Base-by-base conservation (phyloP, 768 basidiomycete species). In the Suillus ampliporus region DNA sequence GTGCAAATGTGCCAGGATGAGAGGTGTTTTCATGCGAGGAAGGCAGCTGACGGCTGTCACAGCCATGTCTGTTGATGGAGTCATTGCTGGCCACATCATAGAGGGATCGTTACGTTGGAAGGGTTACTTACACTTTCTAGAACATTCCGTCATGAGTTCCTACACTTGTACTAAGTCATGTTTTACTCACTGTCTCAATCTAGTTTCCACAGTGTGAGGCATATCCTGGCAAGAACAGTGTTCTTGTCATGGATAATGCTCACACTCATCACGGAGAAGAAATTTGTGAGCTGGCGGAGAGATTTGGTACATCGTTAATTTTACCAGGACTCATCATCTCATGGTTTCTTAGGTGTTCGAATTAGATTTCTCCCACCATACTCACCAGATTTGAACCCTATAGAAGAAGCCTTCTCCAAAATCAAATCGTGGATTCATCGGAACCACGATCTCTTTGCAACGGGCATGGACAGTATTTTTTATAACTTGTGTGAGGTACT, bases 331-430 rank as follows among this genome's bases (percentile, higher is more conserved):
- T 64, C 13, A 23, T 38, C 4, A 57, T n/a, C n/a, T n/a, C n/a
- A n/a, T n/a, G n/a, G n/a, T n/a, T n/a, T n/a, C n/a, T n/a, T 28
- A 69, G 62, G 62, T 52, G 31, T 54, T 10, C 63, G 54, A 13
- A 65, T 72, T 17, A 62, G 66, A 40, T 80, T 64, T 57, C 70
- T 80, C 10, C 78, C 75, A 0, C 77, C 76, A 5, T 81, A 80
- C 60, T 81, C 79, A 0, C 79, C 78, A 0, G 78, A 81, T 50
- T 58, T 77, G 41, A 79, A 81, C 51, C 79, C 79, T 0, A 79
- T 79, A 19, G 74, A 81, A 61, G 76, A 79, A 60, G 78, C 76
- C 0, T 80, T 80, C 59, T 78, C 74, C 1, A 69, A 73, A 54
- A 71, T 79, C 67, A 80, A 80, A 53, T 19, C 61, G 1, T 68